These are phyloP conservation scores for Chlorencoelia australis DNA, from an alignment of 2,329 filamentous ascomycete genomes.

Conservation along the genomic window DNA sequence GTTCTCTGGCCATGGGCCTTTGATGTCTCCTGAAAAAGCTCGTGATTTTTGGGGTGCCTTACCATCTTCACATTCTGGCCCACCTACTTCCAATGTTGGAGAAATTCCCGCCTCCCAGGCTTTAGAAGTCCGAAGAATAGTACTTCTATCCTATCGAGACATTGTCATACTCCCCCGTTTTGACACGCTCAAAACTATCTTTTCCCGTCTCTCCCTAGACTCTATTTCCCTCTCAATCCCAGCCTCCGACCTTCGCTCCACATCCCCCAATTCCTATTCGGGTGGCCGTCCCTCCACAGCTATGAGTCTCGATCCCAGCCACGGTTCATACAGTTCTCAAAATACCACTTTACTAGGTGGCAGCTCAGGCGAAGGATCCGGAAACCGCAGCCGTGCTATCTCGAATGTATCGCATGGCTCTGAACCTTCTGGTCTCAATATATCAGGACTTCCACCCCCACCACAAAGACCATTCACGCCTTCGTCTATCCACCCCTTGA, in stretches of 20 bases:
- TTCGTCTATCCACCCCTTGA: slow-evolving; percentile 18
- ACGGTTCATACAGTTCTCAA: slow-evolving; percentile 72
- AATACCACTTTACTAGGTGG: slow-evolving; percentile 63
- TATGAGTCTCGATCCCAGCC: slow-evolving; percentile 60
- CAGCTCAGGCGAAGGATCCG: slow-evolving; percentile 39
- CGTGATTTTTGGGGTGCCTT: slow-evolving; percentile 84
- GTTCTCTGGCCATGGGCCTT: slow-evolving; percentile 71
- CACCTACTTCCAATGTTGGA: slow-evolving; percentile 30
- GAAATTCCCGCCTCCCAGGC: slow-evolving; percentile 36
- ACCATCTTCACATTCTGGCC: slow-evolving; percentile 33
- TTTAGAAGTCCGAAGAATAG: slow-evolving; percentile 80
- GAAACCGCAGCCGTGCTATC: slow-evolving; percentile 66
- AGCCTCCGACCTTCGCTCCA: slow-evolving; percentile 35
- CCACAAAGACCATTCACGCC: slow-evolving; percentile 25
- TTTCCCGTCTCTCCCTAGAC: slow-evolving; percentile 80
- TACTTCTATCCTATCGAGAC: slow-evolving; percentile 81
- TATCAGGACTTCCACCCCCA: slow-evolving; percentile 19
- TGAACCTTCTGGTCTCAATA: slow-evolving; percentile 24
- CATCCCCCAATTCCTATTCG: slow-evolving; percentile 36
- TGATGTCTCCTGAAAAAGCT: slow-evolving; percentile 70
- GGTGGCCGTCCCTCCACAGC: slow-evolving; percentile 59
- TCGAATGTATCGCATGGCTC: slow-evolving; percentile 67
- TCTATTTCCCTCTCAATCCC: slow-evolving; percentile 40
- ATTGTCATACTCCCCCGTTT: slow-evolving; percentile 80
- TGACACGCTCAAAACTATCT: slow-evolving; percentile 79